phyloP scores from a whole-genome alignment of 1,284 basidiomycete species.

The Puccinia hordei region DNA sequence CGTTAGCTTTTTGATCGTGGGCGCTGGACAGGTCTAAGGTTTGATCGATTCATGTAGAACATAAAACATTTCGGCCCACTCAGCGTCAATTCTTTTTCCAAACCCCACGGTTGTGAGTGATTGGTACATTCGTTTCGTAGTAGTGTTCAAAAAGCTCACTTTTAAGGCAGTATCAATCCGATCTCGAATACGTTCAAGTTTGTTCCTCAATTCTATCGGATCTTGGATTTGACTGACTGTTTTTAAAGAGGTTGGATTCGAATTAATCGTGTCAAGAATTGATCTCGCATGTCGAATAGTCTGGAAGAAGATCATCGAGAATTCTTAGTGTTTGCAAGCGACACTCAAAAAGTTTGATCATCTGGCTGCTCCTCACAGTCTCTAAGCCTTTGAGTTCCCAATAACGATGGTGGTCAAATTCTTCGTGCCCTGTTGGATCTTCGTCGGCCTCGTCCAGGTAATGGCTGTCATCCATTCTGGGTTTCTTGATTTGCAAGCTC shows the following conservation, averaged over 20 bases:
- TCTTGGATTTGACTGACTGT: constrained; percentile 25
- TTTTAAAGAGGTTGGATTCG: constrained; percentile 14
- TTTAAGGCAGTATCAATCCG: constrained; percentile 4
- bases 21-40: constrained; percentile 9
- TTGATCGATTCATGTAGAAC: neutral
- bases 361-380: neutral
- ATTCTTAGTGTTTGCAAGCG: neutral
- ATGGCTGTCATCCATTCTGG: neutral
- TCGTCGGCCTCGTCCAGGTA: neutral
- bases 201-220: constrained; percentile 12
- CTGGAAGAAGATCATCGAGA: neutral
- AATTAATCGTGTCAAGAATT: constrained; percentile 26
- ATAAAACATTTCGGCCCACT: neutral
- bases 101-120: neutral
- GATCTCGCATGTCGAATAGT: constrained; percentile 31
- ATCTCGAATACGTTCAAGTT: constrained; percentile 5
- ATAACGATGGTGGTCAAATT: constrained; percentile 19
- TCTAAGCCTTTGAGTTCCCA: constrained; percentile 32
- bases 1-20: neutral
- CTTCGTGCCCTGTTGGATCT: neutral
- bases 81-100: neutral
- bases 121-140: too few relatives aligned
- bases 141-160: neutral
- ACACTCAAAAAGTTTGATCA: neutral
- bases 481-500: constrained; percentile 5